Base-by-base conservation (phyloP, 352 stramenopile species). In the Hyaloperonospora arabidopsidis region DNA sequence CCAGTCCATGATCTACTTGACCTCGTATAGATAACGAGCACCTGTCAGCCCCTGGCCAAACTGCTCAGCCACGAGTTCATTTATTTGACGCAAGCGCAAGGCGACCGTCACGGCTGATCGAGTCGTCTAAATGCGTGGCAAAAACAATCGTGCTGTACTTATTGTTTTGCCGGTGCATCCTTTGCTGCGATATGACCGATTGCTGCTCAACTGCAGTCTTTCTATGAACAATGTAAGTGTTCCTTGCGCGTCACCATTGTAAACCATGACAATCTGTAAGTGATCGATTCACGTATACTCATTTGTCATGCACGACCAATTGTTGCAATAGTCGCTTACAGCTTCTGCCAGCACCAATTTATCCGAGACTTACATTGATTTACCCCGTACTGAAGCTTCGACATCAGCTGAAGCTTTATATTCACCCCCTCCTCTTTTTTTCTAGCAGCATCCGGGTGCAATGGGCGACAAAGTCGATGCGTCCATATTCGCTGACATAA, bases 381-480 rank as follows among this genome's bases (percentile, higher is more conserved):
- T 66, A 45, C 86, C 76, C 76, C 76, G 86, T 18, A 65, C 63
- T 0, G 68, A 58, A 29, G 67, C 63, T 12, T 82, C 63, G 23
- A 74, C 49, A 19, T 86, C 70, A 18, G 70, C 63, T 13, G 86
- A 57, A 35, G 60, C 21, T 8, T 29, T 70, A 5, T 63, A 57
- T 59, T 79, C 77, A 35, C 61, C 61, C 0, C 55, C 67, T 35
- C 57, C 64, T 7, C 59, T 59, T 14, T 60, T 61, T 4, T n/a
- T n/a, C n/a, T n/a, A n/a, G n/a, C n/a, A 64, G 67, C 1, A 62
- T 41, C 0, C 74, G 69, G 11, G 86, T 57, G 46, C 75, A 88
- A 61, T 88, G 86, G 51, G 86, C 74, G 14, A 86, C 74, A 67
- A 88, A 88, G 61, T 86, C 78, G 21, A 86, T 74, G 49, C 78